Evolutionary conservation across 371 early-diverging fungal species (phyloP).

Genomic region (Vairimorpha necatrix): DNA sequence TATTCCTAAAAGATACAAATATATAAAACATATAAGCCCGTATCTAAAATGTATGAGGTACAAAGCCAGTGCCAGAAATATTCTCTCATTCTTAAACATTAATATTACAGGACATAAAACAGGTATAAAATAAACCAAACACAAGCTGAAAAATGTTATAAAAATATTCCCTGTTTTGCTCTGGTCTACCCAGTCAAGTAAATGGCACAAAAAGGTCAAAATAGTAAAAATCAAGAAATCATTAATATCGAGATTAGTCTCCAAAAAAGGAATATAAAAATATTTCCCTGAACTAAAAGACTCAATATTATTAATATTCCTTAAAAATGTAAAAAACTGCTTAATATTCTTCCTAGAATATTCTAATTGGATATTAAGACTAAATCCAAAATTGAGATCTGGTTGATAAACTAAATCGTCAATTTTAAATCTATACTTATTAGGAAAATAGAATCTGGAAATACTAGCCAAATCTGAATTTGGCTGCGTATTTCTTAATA

Average conservation of each 20-base stretch:
- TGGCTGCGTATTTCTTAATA: slow-evolving; percentile 28
- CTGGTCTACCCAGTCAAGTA: neutral
- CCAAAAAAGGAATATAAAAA: slow-evolving; percentile 26
- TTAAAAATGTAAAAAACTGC: slow-evolving; percentile 9
- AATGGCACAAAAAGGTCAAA: neutral
- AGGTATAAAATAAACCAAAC: slow-evolving; percentile 3
- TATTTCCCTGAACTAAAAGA: slow-evolving; percentile 24
- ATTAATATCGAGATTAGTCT: slow-evolving; percentile 3
- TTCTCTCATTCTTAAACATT: neutral
- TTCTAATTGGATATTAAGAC: slow-evolving; percentile 7
- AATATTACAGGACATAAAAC: neutral
- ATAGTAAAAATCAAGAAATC: slow-evolving; percentile 2
- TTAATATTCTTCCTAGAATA: slow-evolving; percentile 1
- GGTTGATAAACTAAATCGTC: slow-evolving; percentile 3
- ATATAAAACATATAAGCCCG: neutral
- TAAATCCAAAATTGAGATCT: slow-evolving; percentile 13
- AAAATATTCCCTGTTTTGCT: neutral
- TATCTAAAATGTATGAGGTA: slow-evolving; percentile 10
- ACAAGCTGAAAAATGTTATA: neutral
- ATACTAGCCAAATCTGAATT: slow-evolving; percentile 31
- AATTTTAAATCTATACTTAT: neutral
- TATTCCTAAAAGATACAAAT: neutral
- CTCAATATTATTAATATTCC: slow-evolving; percentile 7
- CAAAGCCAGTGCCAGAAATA: neutral
- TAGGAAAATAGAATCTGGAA: slow-evolving; percentile 23